These are phyloP conservation scores for Candida yuanshanica DNA, from an alignment of 805 yeast species.

Conservation along the genomic window DNA sequence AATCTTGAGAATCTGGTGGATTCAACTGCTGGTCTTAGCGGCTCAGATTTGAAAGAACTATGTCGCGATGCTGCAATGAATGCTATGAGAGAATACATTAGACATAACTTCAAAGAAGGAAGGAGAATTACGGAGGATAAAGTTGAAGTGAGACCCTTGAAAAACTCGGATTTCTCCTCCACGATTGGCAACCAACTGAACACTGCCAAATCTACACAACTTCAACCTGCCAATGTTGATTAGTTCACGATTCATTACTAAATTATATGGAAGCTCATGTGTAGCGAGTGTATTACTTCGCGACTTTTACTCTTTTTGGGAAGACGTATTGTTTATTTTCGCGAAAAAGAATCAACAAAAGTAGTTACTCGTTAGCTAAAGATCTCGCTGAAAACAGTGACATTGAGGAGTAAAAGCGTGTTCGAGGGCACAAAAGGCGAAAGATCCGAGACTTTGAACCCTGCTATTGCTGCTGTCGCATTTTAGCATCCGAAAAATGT, in stretches of 20 bases:
- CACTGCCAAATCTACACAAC: conserved; percentile 11
- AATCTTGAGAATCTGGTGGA: conserved; percentile 54
- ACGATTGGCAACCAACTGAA: conserved; percentile 10
- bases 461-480: background rate
- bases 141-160: conserved; percentile 52
- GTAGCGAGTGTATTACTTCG: too few relatives aligned
- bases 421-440: too few relatives aligned
- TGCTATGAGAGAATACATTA: conserved; percentile 82
- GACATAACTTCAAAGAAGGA: conserved; percentile 37
- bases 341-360: too few relatives aligned
- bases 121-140: conserved; percentile 31
- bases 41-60: conserved; percentile 85
- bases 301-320: too few relatives aligned
- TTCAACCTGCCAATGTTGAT: background rate
- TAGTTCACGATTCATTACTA: too few relatives aligned
- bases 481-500: conserved; percentile 8
- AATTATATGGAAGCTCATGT: too few relatives aligned
- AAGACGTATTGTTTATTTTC: too few relatives aligned
- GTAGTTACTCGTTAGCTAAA: too few relatives aligned
- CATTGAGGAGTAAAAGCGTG: too few relatives aligned
- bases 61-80: conserved; percentile 91
- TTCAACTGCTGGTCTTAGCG: conserved; percentile 72
- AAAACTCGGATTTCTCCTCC: conserved; percentile 47
- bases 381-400: too few relatives aligned
- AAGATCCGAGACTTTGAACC: background rate